Evolutionary conservation across 2,329 filamentous ascomycete species (phyloP).

Genomic region (Calonectria naviculata): DNA sequence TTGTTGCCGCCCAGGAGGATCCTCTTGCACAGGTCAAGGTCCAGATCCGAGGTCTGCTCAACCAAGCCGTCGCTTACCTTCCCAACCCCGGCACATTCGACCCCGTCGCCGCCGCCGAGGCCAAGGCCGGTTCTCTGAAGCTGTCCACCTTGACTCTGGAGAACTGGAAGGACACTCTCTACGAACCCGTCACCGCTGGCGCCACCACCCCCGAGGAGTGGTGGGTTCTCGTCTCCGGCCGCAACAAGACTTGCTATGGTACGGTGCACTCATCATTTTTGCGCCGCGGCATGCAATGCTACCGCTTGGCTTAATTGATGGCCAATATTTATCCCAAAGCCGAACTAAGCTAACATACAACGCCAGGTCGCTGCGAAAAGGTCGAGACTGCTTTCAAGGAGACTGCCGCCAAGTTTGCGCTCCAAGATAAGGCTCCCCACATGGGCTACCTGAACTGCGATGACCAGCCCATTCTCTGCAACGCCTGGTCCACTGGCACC

Average conservation of each 20-base stretch:
- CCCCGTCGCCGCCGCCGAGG: conserved; percentile 53
- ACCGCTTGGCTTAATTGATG: background rate
- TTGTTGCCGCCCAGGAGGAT: conserved; percentile 62
- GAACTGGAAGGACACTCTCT: conserved; percentile 78
- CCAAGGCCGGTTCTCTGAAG: conserved; percentile 54
- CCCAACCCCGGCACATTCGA: conserved; percentile 59
- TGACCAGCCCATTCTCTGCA: conserved; percentile 78
- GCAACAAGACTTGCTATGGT: conserved; percentile 83
- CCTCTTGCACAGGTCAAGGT: conserved; percentile 69
- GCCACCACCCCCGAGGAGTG: conserved; percentile 77
- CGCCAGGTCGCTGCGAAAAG: conserved; percentile 70
- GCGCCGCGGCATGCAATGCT: conserved; percentile 10
- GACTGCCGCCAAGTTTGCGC: conserved; percentile 72
- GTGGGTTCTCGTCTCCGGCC: conserved; percentile 79
- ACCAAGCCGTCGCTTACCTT: conserved; percentile 66
- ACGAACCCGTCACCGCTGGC: conserved; percentile 67
- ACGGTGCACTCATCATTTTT: conserved; percentile 39
- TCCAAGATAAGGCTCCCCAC: conserved; percentile 71
- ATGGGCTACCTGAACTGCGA: conserved; percentile 81
- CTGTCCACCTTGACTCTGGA: conserved; percentile 69
- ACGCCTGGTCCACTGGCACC: conserved; percentile 74
- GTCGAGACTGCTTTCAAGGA: conserved; percentile 76
- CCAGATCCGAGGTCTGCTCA: conserved; percentile 72
- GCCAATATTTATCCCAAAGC: background rate
- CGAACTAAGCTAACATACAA: conserved; percentile 38